Base-by-base conservation (phyloP, 1,284 basidiomycete genomes). In the Microbotryum intermedium region DNA sequence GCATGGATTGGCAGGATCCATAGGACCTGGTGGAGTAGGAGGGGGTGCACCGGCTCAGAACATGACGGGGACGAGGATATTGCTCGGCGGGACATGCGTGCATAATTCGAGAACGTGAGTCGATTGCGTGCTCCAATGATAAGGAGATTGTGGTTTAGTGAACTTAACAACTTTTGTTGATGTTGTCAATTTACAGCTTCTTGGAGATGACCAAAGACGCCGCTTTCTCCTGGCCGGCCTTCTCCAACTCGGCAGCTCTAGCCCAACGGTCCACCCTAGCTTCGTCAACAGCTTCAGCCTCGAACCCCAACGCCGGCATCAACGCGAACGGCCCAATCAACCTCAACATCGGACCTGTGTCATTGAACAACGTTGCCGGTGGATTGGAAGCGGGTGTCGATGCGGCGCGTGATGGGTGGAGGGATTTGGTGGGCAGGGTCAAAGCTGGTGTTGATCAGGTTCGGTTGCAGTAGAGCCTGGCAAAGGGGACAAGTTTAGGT, bases 1-100 rank as follows among this genome's bases (percentile, higher is more conserved):
- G 4, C 66, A 70, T 10, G 70, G 69, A 50, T 57, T 71, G 18
- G 51, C 52, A 0, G 65, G 76, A 2, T 68, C 71, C 1, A 72
- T 76, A 39, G 76, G 74, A 30, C 71, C 76, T 0, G 73, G 73
- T 25, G 65, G 65, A 0, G 60, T 66, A 21, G 59, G 69, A 59
- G n/a, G n/a, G n/a, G 34, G 34, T 39, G 13, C 34, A 11, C 56
- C 59, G 23, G 74, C 77, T 23, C 77, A 77, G 3, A 60, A 58
- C 51, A 76, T 75, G 4, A 69, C 79, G 13, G 85, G 84, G 8
- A 83, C 83, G 18, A 80, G 91, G 26, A 78, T 95, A 50, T 75
- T 97, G 4, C 82, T 97, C 3, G 92, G 93, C 10, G 92, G 93
- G 11, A 93, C 89, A 46, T 92, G 85, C 65, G 81, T 97, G 20